Evolutionary conservation across 176 grass and related monocot species (phyloP), one percentile per base, ranked within the genome.

Genomic region (Chloris gayana): DNA sequence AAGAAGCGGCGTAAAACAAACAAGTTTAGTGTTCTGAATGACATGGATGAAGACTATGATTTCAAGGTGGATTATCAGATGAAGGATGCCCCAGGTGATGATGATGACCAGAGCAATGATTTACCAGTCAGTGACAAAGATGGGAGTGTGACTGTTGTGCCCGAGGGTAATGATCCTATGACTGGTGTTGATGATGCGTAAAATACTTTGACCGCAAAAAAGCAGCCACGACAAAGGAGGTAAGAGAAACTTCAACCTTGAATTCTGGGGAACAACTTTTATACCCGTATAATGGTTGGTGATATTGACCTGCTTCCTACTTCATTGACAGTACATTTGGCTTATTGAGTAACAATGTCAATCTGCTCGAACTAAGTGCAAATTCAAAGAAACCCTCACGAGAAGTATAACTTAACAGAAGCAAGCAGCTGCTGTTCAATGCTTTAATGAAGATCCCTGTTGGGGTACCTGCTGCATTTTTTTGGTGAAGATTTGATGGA

Each of bases 251-350:
- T 79, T 89, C 47, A 50, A 4, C 4, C 4, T 9, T 47, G 62
- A 77, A 83, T 80, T 63, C 44, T 34, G 14, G 3, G 14, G 47
- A 18, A 50, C 4, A 18, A 18, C 2, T 50, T 50, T 67, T 74
- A 22, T 6, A 63, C 74, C 8, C 65, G 35, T 76, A 27, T 65
- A 73, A 72, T 66, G 44, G 57, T 38, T 68, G 29, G 19, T 64
- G 47, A 79, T 82, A 78, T 84, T 76, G 59, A 83, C 17, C 32
- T 3, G 30, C 44, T 35, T 72, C 64, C 45, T 80, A n/a, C 34
- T 79, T 88, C 33, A 53, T 78, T 86, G 76, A 80, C 84, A 98
- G 96, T 93, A 88, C 84, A 64, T 89, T 93, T 80, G 92, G 88
- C 26, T 63, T 87, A 73, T 93, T 93, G 42, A 86, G 75, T 76